Evolutionary conservation across 305 asterid species (phyloP), one percentile per base, ranked within the genome.

Genomic region (Stenogyne calaminthoides): DNA sequence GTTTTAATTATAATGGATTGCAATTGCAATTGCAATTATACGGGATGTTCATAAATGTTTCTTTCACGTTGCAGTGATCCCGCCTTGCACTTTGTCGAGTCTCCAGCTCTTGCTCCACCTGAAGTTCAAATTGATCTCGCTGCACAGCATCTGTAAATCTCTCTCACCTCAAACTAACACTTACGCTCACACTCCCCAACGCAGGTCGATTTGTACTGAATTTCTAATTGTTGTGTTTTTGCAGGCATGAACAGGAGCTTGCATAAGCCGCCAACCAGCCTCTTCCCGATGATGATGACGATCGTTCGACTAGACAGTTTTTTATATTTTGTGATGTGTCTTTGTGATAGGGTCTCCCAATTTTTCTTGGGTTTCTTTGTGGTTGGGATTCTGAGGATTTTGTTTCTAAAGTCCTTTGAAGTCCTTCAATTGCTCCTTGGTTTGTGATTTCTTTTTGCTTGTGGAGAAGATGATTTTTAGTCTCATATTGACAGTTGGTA

Each of bases 251-350:
- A 76, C 80, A 71, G 0, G 92, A 89, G 81, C 91, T 89, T n/a
- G 32, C 4, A 4, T 69, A 69, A 42, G 96, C 96, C 0, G 87
- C 86, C n/a, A 77, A 47, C 40, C 92, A 85, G 72, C 96, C 96
- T 46, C 92, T 89, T 64, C 95, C 95, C 0, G 95, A 88, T 69
- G 95, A 88, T 0, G 91, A 88, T 54, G 94, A 88, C 15, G 92
- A 87, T 3, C 87, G 7, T 88, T 87, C 11, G 95, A 88, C 32
- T 88, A 54, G 37, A n/a, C 19, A 8, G 52, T 10, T 3, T 32
- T 10, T 1, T 3, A 1, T 46, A 46, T 16, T 51, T n/a, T n/a
- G 6, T 14, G 55, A 52, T 52, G 27, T 29, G 3, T 52, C 29
- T 11, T 29, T 29, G 37, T 54, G 60, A 7, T 51, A 22, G 40